Conservation (phyloP, 495 filamentous ascomycete genomes). For the Peziza echinospora region DNA sequence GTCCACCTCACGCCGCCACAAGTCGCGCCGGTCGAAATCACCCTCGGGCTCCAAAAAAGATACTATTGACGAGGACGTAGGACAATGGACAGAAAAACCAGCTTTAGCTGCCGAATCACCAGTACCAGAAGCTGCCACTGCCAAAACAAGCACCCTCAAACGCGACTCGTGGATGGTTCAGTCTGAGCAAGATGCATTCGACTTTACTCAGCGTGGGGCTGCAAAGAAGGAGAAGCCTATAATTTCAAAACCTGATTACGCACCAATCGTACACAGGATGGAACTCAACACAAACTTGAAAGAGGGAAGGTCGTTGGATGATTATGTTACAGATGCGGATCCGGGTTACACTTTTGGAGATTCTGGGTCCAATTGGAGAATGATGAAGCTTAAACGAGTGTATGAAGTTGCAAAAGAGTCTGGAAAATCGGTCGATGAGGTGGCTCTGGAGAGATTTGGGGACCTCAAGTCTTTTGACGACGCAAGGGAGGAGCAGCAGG, state of each 20-base stretch:
- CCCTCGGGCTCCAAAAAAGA: background rate
- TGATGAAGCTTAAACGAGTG: conserved; percentile 77
- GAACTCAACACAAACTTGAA: conserved; percentile 60
- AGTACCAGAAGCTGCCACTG: conserved; percentile 7
- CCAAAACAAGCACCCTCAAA: conserved; percentile 23
- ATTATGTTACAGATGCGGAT: conserved; percentile 27
- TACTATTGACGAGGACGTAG: conserved; percentile 15
- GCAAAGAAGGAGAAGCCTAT: conserved; percentile 24
- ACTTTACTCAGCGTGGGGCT: conserved; percentile 53
- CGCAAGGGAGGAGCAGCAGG: conserved; percentile 82
- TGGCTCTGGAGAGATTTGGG: conserved; percentile 65
- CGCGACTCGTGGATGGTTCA: conserved; percentile 91
- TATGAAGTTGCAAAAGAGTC: conserved; percentile 60
- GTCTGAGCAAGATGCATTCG: conserved; percentile 57
- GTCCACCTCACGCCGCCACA: conserved; percentile 1
- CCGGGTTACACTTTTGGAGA: conserved; percentile 73
- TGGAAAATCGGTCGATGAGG: conserved; percentile 47
- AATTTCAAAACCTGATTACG: conserved; percentile 41
- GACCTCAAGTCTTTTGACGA: conserved; percentile 73
- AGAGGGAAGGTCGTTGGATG: conserved; percentile 31
- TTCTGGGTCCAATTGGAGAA: conserved; percentile 73
- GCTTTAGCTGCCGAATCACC: conserved; percentile 23
- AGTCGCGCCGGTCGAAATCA: background rate
- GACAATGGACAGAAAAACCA: conserved; percentile 25
- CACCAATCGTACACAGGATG: conserved; percentile 55